A percentile compares a stretch with the other conserved stretches of the same genome.
Conservation (phyloP, 108 stramenopile genomes). For the Asterionellopsis glacialis region DNA sequence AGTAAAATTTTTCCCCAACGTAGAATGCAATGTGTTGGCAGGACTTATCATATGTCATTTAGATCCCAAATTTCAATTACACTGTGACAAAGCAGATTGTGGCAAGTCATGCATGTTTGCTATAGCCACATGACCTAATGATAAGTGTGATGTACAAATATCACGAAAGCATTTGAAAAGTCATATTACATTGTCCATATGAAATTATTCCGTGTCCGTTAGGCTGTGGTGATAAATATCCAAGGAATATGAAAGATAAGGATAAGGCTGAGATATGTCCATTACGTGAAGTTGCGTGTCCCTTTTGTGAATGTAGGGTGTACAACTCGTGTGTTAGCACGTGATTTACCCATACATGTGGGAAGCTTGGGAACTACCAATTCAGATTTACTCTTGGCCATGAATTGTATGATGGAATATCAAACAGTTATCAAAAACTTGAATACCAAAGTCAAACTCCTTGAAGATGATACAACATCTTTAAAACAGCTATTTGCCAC, state of each 20-base stretch:
- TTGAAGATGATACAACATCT: too few species aligned
- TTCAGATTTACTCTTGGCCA: constrained; percentile 39
- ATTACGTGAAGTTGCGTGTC: constrained; percentile 46
- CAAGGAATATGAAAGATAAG: constrained; percentile 17
- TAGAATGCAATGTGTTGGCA: constrained; percentile 42
- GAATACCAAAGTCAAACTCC: too few species aligned
- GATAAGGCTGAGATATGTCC: constrained; percentile 35
- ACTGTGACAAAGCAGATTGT: constrained; percentile 40
- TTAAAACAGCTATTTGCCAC: too few species aligned
- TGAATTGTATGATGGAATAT: constrained; percentile 41
- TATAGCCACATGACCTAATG: constrained; percentile 38
- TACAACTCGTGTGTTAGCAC: constrained; percentile 31
- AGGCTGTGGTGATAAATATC: constrained; percentile 35
- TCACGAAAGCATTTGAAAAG: constrained; percentile 32
- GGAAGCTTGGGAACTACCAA: constrained; percentile 18
- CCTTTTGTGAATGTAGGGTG: constrained; percentile 44
- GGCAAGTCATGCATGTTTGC: constrained; percentile 36
- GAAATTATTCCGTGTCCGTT: constrained; percentile 27
- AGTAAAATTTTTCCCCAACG: constrained; percentile 20
- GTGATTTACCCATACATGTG: constrained; percentile 40
- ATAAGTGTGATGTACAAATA: constrained; percentile 27
- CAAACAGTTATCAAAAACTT: constrained; percentile 29
- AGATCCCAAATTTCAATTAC: constrained; percentile 41
- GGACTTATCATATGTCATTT: constrained; percentile 36
- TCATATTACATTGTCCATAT: constrained; percentile 44